Conservation (phyloP, 192 early-diverging fungal species). For the Entomortierella parvispora region DNA sequence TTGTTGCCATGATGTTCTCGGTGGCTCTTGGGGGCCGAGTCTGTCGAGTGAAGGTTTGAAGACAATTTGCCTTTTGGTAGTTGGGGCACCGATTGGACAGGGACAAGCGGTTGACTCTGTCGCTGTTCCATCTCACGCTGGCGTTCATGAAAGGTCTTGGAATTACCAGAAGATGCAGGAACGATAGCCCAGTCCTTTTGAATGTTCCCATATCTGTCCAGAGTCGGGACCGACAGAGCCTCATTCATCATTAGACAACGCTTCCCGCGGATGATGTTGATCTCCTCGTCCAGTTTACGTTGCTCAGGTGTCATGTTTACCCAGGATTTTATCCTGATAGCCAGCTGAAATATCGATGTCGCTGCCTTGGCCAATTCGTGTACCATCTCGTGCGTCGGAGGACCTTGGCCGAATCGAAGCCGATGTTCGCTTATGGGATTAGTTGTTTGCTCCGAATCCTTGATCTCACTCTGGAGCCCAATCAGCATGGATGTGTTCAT, state of each 20-base stretch:
- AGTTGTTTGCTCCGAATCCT: background rate
- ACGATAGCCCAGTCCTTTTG: conserved; percentile 46
- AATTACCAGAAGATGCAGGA: conserved; percentile 15
- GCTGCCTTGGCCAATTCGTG: conserved; percentile 35
- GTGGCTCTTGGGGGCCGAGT: too few relatives aligned
- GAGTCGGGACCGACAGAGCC: conserved; percentile 12
- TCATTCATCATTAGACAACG: conserved; percentile 45
- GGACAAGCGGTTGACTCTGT: background rate
- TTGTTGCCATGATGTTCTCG: too few relatives aligned
- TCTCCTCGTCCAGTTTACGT: conserved; percentile 32
- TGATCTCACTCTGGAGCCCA: conserved; percentile 13
- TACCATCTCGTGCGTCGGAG: conserved; percentile 29
- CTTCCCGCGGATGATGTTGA: conserved; percentile 42
- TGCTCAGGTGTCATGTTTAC: conserved; percentile 37
- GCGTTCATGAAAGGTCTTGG: conserved; percentile 37
- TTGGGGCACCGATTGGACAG: too few relatives aligned
- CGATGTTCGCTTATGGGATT: background rate
- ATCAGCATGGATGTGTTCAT: conserved; percentile 49
- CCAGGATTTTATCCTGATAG: conserved; percentile 45
- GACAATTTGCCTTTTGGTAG: too few relatives aligned
- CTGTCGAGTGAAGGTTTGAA: too few relatives aligned
- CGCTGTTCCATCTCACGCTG: conserved; percentile 39
- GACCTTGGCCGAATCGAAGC: conserved; percentile 11
- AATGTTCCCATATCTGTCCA: conserved; percentile 41
- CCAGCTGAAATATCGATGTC: conserved; percentile 46